Evolutionary conservation across 2,329 filamentous ascomycete species (phyloP), one percentile per base, ranked within the genome.

Genomic region (Daldinia eschscholtzii): DNA sequence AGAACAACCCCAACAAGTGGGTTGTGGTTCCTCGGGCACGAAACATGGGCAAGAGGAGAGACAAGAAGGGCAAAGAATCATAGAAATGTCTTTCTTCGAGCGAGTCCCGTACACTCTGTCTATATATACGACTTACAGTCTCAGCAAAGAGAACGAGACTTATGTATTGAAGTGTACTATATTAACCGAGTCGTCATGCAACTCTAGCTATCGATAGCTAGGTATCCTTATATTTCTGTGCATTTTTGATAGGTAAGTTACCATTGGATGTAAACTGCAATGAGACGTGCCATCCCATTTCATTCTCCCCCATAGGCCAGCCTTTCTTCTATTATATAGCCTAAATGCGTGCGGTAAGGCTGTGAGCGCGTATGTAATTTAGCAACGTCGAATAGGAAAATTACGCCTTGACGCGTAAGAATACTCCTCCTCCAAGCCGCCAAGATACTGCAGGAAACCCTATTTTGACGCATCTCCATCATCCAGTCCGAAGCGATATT

Each of bases 1-100:
- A 92, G 85, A 88, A 91, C 82, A 98, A 98, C 80, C 83, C 92
- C 82, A 98, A 98, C 86, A 96, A 92, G 80, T 94, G 92, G 84
- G 92, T 99, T 71, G 93, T 98, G 55, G 88, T 91, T 71, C 88
- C 94, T 67, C 89, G 94, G 76, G 87, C 88, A 64, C 91, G 96
- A 77, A 98, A 98, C 84, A 92, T 97, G 82, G 95, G 95, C 81
- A 97, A 95, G 86, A 89, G 94, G 77, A 90, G 90, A 81, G 83
- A 86, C 79, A 92, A 92, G 84, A 88, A 82, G 72, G 73, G 72
- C 58, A 75, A 76, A 57, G 73, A 74, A 57, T 75, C 68, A 62
- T 72, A 64, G 61, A 64, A 10, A 44, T 68, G 44, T 23, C 62
- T 50, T 35, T 64, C 35, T 42, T 48, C 55, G 48, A 57, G 9